A percentile compares a stretch with the other conserved stretches of the same genome.
Conservation (phyloP, 1,139 yeast genomes). For the Blastobotrys malaysiensis region DNA sequence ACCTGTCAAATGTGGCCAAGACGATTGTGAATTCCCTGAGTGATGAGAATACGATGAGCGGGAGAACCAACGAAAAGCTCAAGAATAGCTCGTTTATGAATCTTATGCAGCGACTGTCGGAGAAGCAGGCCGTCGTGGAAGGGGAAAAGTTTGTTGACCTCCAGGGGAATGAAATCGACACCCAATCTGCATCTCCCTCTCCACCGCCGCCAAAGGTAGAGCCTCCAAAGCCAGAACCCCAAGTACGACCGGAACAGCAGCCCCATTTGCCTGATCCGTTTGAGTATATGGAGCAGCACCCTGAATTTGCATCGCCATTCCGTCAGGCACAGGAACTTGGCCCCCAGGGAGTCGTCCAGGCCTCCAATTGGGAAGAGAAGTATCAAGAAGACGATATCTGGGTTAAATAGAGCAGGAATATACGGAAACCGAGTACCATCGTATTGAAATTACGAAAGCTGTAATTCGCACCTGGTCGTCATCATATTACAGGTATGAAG, state of each 20-base stretch:
- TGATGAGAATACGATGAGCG: constrained; percentile 14
- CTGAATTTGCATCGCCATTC: constrained; percentile 21
- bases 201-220: background rate
- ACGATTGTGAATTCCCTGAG: constrained; percentile 27
- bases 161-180: constrained; percentile 19
- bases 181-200: background rate
- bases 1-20: constrained; percentile 31
- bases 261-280: constrained; percentile 27
- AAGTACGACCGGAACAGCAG: constrained; percentile 3
- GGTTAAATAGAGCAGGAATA: background rate
- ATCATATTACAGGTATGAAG: too few species aligned
- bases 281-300: constrained; percentile 20
- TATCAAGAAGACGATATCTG: constrained; percentile 17
- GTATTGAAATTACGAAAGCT: too few species aligned
- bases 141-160: constrained; percentile 33
- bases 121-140: constrained; percentile 29
- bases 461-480: too few species aligned
- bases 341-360: constrained; percentile 18
- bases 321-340: constrained; percentile 24
- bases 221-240: background rate
- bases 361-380: constrained; percentile 29
- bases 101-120: constrained; percentile 36
- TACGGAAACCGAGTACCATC: too few species aligned
- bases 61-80: constrained; percentile 30
- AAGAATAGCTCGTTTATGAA: constrained; percentile 35